Evolutionary conservation across 1,284 basidiomycete species (phyloP), one percentile per base, ranked within the genome.

Genomic region (Trichosporon coremiiforme): DNA sequence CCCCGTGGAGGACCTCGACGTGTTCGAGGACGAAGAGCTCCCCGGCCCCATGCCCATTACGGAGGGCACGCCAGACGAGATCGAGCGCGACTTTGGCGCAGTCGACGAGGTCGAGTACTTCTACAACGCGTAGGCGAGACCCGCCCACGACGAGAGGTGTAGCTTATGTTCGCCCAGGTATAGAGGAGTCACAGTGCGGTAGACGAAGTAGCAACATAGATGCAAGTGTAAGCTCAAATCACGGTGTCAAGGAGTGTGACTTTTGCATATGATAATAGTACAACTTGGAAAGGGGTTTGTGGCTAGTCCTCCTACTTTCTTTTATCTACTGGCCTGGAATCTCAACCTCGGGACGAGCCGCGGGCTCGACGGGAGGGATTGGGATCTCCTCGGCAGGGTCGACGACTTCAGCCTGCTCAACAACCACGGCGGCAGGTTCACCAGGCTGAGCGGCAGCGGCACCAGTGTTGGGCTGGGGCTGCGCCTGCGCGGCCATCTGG

Each of bases 31-130:
- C 33, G 84, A 85, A 64, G 84, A 87, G 22, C 87, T 90, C 69
- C 84, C 91, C 53, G 92, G 91, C 8, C 91, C 91, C 36, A 89
- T 91, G 80, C 91, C 90, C 5, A 89, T 83, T 55, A 77, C 78
- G 67, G 68, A 72, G 41, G 78, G 76, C 29, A 82, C 81, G 41
- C 75, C 74, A 36, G 83, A 84, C 71, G 80, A 79, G 72, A 68
- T 77, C 38, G 83, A 82, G 64, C 74, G 82, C 50, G 75, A 77
- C 60, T 79, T 77, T 65, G 78, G 78, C 10, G 79, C 83, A 0
- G 82, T 83, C 2, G 83, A 84, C 69, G 82, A 84, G 74, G 83
- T 84, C n/a, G 83, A 84, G 75, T 81, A 80, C 71, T 76, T 77
- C 8, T 81, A 77, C 65, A 64, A 63, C 17, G 57, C 57, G 31